Base-by-base conservation (phyloP, 1,284 basidiomycete genomes). In the Vanrija sp. region DNA sequence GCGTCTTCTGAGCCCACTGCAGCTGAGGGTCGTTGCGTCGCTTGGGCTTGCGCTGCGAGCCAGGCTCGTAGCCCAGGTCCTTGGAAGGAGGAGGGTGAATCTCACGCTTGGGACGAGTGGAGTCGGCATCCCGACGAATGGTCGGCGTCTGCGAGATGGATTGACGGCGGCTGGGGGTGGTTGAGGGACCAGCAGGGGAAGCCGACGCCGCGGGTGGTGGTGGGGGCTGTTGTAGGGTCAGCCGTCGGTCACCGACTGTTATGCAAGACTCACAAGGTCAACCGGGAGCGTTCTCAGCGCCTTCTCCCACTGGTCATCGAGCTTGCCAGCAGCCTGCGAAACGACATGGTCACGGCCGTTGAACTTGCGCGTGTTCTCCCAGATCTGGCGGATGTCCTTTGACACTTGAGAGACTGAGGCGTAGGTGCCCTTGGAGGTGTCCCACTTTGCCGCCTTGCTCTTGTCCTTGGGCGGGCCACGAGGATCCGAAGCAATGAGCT, bases 31-130 rank as follows among this genome's bases (percentile, higher is more conserved):
- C 82, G n/a, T 84, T 85, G 53, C 73, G 69, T 72, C 84, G 86
- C 60, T 80, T 81, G n/a, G 69, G 54, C 78, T 80, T 70, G 67
- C 68, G 71, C 52, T 72, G 72, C 8, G 64, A 50, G 28, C 62
- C 66, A n/a, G 73, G 65, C 67, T 92, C 89, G 72, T 93, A 96
- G 0, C 88, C 84, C 19, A 96, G 78, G 66, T 98, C 95, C 75
- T 92, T 93, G 0, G 92, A 86, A 15, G 92, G 86, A 18, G 94
- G 94, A 12, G 94, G 91, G 68, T 97, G 93, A 40, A 97, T 94
- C 75, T 98, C 95, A 51, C 95, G 89, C 79, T 97, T 97, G 0
- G 95, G 95, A 19, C 95, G 85, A n/a, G 84, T 82, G 26, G 77
- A 78, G 58, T 83, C 78, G 44, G 80, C 80, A 12, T 75, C 75